Evolutionary conservation across 192 early-diverging fungal species (phyloP).

Genomic region (Geosiphon pyriformis): DNA sequence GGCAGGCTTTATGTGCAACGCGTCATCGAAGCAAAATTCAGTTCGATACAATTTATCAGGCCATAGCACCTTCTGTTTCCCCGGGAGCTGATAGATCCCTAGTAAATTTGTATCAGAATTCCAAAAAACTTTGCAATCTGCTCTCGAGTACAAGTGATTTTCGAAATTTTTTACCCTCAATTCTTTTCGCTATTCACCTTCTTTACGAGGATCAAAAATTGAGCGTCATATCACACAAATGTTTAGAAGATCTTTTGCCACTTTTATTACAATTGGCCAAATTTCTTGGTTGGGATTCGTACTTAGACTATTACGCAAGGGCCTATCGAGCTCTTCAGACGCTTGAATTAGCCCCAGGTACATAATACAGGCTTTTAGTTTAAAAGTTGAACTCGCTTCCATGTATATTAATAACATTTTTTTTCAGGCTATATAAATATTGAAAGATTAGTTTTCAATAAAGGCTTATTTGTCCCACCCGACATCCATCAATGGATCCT

Average conservation of each 20-base stretch:
- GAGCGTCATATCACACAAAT: constrained; percentile 29
- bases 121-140: constrained; percentile 23
- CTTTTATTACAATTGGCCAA: constrained; percentile 30
- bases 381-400: too few species aligned
- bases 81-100: neutral
- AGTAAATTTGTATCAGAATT: neutral
- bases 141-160: constrained; percentile 17
- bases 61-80: neutral
- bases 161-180: constrained; percentile 26
- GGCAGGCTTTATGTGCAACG: neutral
- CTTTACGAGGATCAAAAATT: constrained; percentile 52
- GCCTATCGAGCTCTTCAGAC: constrained; percentile 16
- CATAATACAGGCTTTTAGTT: neutral
- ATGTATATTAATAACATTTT: too few species aligned
- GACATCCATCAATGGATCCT: constrained; percentile 22
- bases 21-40: constrained; percentile 5
- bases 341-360: constrained; percentile 23
- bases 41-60: constrained; percentile 4
- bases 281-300: constrained; percentile 27
- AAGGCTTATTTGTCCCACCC: constrained; percentile 10
- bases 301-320: constrained; percentile 33
- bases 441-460: neutral
- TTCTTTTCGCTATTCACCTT: constrained; percentile 46
- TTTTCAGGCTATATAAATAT: neutral
- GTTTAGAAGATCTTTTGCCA: constrained; percentile 26